Base-by-base conservation (phyloP, 345 rosid species). In the Lepidium didymum region DNA sequence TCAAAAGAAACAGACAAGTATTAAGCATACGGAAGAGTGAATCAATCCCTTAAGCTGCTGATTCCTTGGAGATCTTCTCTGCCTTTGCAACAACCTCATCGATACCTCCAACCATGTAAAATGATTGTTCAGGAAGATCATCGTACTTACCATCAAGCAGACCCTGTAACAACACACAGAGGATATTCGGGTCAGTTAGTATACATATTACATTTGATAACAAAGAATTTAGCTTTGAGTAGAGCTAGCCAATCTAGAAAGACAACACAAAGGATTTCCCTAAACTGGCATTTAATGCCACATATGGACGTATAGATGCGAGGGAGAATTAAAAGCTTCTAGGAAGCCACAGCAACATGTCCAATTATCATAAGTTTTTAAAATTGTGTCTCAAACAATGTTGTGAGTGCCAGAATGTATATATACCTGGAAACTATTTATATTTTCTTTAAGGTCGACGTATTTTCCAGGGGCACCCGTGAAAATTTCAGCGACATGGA, bases 401-500 rank as follows among this genome's bases (percentile, higher is more conserved):
- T 27, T 27, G 31, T 3, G 27, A 8, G 6, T 6, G 43, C 29
- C 14, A 5, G 37, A 45, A 51, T 5, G 31, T 27, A 29, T 53
- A 14, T 11, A 7, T 42, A 74, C 99, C 99, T 95, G 99, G 92
- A 95, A 95, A 69, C 99, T 95, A 74, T 47, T 19, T 35, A 94
- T 78, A 80, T 87, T 84, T 81, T 91, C 99, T 43, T 95, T 89
- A 83, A 95, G 84, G 43, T 95, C 99, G 0, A 95, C 99, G 43
- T 91, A 95, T 71, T 95, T 95, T 53, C 99, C 97, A 27, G 96
- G 90, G 67, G 97, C 96, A 80, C 99, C 99, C 0, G 97, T 95
- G 86, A 94, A 95, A 29, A 95, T 97, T 73, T 95, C 99, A 21
- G 99, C 97, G 10, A 95, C 96, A 37, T 95, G 97, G 97, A 91